These are phyloP conservation scores for Pseudocercospora fuligena DNA, from an alignment of 2,329 filamentous ascomycete genomes.

Conservation along the genomic window DNA sequence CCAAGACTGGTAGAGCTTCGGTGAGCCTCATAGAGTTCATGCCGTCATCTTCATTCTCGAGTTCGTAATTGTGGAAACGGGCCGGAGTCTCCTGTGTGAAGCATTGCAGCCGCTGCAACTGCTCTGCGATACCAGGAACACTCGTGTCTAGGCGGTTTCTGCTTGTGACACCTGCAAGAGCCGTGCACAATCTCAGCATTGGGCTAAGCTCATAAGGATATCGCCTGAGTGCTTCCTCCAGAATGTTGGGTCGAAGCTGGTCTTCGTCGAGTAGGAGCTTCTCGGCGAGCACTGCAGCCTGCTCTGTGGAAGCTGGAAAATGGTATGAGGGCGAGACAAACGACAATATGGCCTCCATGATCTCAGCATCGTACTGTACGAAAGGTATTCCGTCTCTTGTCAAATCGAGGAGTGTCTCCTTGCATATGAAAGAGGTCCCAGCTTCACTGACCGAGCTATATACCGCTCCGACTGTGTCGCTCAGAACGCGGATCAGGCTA, in stretches of 20 bases:
- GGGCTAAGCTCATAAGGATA: slow-evolving; percentile 87
- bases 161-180: slow-evolving; percentile 26
- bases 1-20: slow-evolving; percentile 68
- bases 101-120: slow-evolving; percentile 70
- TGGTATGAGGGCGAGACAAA: slow-evolving; percentile 53
- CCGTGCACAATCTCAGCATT: slow-evolving; percentile 59
- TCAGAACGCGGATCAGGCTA: slow-evolving; percentile 52
- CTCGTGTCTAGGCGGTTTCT: slow-evolving; percentile 12
- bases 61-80: slow-evolving; percentile 73
- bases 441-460: slow-evolving; percentile 56
- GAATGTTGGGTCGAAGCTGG: slow-evolving; percentile 61
- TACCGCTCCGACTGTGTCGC: slow-evolving; percentile 49
- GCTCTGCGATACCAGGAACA: slow-evolving; percentile 16
- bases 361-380: slow-evolving; percentile 73
- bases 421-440: slow-evolving; percentile 66
- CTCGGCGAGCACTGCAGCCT: slow-evolving; percentile 44
- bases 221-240: slow-evolving; percentile 72
- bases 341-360: slow-evolving; percentile 68
- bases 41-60: slow-evolving; percentile 84
- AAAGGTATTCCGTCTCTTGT: slow-evolving; percentile 69
- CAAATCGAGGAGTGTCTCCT: slow-evolving; percentile 70
- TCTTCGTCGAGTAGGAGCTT: slow-evolving; percentile 61
- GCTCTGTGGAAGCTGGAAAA: slow-evolving; percentile 14
- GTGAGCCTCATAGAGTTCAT: slow-evolving; percentile 75
- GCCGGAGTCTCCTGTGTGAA: slow-evolving; percentile 79